Conservation (phyloP, 129 eudicot genomes). For the Tagetes patula region DNA sequence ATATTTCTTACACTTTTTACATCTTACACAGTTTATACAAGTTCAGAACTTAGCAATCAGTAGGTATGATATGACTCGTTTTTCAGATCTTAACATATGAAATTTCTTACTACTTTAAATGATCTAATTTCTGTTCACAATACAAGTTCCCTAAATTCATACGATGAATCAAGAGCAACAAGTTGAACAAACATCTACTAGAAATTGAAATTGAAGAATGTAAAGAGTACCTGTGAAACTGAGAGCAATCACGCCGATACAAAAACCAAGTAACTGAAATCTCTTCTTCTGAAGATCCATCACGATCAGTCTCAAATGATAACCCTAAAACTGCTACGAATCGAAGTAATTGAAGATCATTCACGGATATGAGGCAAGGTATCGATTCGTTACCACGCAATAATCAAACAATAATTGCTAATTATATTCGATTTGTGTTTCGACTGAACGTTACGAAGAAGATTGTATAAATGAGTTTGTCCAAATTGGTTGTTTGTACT, state of each 20-base stretch:
- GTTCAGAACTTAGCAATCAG: neutral
- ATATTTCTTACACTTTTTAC: neutral
- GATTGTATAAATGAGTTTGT: neutral
- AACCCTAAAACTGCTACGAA: constrained; percentile 18
- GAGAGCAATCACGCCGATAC: constrained; percentile 25
- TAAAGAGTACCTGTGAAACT: constrained; percentile 35
- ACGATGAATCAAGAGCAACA: neutral
- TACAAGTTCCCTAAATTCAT: neutral
- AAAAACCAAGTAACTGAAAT: constrained; percentile 25
- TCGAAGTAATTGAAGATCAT: constrained; percentile 17
- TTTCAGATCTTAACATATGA: constrained; percentile 1
- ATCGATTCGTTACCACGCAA: constrained; percentile 22
- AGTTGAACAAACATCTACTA: neutral
- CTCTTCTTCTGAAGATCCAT: constrained; percentile 39
- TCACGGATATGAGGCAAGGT: constrained; percentile 22
- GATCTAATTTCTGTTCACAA: constrained; percentile 3
- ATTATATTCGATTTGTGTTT: neutral
- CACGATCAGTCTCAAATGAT: neutral
- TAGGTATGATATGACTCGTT: neutral
- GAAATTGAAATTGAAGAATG: neutral
- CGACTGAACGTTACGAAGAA: neutral
- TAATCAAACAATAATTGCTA: constrained; percentile 6
- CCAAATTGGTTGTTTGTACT: neutral
- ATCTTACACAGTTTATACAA: neutral
- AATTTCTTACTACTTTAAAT: neutral